phyloP scores from a whole-genome alignment of 1,139 yeast genomes.

The Sugiyamaella novakii region DNA sequence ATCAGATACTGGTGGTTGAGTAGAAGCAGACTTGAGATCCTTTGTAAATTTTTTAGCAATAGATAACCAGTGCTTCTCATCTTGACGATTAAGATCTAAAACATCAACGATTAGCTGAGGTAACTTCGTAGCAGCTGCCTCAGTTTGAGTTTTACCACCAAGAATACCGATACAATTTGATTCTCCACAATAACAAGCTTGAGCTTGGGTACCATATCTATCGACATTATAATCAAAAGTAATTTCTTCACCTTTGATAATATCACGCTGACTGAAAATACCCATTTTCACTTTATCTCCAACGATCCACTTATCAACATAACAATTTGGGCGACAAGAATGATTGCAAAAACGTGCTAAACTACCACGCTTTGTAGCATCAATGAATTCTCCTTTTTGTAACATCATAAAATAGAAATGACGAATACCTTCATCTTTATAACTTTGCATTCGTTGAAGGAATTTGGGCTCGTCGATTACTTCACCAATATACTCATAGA shows the following conservation, averaged over 20 bases:
- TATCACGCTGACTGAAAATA: slow-evolving; percentile 78
- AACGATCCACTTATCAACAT: slow-evolving; percentile 96
- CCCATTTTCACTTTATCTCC: slow-evolving; percentile 92
- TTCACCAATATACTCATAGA: slow-evolving; percentile 93
- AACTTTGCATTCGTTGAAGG: slow-evolving; percentile 69
- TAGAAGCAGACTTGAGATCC: slow-evolving; percentile 30
- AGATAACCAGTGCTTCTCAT: slow-evolving; percentile 43
- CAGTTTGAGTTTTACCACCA: slow-evolving; percentile 97
- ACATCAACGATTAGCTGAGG: slow-evolving; percentile 88
- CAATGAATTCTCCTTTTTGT: slow-evolving; percentile 88
- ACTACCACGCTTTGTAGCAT: slow-evolving; percentile 87
- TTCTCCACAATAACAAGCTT: slow-evolving; percentile 93
- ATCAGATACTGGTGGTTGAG: slow-evolving; percentile 21
- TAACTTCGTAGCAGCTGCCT: slow-evolving; percentile 77
- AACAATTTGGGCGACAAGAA: slow-evolving; percentile 92
- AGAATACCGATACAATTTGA: slow-evolving; percentile 87
- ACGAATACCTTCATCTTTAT: slow-evolving; percentile 68
- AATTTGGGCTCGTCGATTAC: slow-evolving; percentile 79
- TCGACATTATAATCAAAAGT: slow-evolving; percentile 97
- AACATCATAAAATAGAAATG: slow-evolving; percentile 98
- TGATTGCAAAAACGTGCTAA: slow-evolving; percentile 92
- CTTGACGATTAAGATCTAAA: slow-evolving; percentile 69
- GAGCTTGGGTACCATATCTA: slow-evolving; percentile 92
- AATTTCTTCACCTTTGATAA: slow-evolving; percentile 81
- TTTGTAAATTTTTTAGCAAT: slow-evolving; percentile 44